Conservation (phyloP, 306 rosid genomes). For the peach (Prunus persica) region Prunus_persica_NCBIv2 NC_034011.1:4371501-4372000, state of each 20-base stretch:
- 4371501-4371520: neutral
- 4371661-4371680: too few species aligned
- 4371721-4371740: too few species aligned
- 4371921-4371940: neutral
- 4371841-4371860: neutral
- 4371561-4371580: neutral
- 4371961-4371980: slow-evolving; percentile 18
- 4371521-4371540: neutral
- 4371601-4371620: too few species aligned
- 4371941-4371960: neutral
- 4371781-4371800: too few species aligned
- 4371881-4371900: neutral
- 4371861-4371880: neutral
- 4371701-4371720: too few species aligned
- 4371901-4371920: neutral
- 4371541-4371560: neutral
- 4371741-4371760: too few species aligned
- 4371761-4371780: too few species aligned
- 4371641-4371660: too few species aligned
- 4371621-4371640: too few species aligned
- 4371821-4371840: neutral
- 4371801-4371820: neutral
- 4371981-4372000: slow-evolving; percentile 36
- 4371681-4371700: too few species aligned
- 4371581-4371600: too few species aligned